Evolutionary conservation across 2,329 filamentous ascomycete species (phyloP), one percentile per base, ranked within the genome.

Genomic region (Microsporum ferrugineum): DNA sequence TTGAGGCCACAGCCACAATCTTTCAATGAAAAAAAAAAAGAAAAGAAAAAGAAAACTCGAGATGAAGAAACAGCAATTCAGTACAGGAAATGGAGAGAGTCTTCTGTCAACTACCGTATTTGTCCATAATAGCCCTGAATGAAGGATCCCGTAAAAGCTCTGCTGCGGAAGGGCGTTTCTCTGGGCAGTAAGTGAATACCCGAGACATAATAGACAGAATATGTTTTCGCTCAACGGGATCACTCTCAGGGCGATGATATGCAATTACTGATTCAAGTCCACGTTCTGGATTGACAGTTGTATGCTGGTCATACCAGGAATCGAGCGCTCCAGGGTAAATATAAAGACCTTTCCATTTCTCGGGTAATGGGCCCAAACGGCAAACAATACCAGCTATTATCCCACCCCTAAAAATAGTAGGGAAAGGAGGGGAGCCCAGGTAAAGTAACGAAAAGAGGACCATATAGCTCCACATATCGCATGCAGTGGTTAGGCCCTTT

Each of bases 381-480:
- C 31, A 59, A 47, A 68, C 64, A 2, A 71, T 65, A 57, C 31
- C 60, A 60, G 29, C 55, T 47, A 70, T 63, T 47, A 68, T 57
- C 43, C 67, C 65, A 29, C 66, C 67, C 1, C 64, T 56, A 6
- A 63, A 5, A 8, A 12, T 57, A 7, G 38, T 45, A 56, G n/a
- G 39, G 58, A 68, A 71, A 23, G 65, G 68, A 49, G 60, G 23
- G 60, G 51, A 58, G 10, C 58, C 56, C 62, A 67, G 62, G 33
- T 69, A 71, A 55, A 72, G 66, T n/a, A 60, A 57, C 29, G 63
- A 55, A 55, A 72, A 71, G 29, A 71, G 41, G 59, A 66, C 31
- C 68, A 71, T 71, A 33, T 70, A 71, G 47, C 68, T 72, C 69
- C 67, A 72, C 61, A 72, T 70, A 53, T 70, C 68, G 51, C 68